A percentile compares a stretch with the other conserved stretches of the same genome.
These are phyloP conservation scores for Aspergillus fischeri DNA, from an alignment of 2,329 filamentous ascomycete genomes.

Conservation along the genomic window DNA sequence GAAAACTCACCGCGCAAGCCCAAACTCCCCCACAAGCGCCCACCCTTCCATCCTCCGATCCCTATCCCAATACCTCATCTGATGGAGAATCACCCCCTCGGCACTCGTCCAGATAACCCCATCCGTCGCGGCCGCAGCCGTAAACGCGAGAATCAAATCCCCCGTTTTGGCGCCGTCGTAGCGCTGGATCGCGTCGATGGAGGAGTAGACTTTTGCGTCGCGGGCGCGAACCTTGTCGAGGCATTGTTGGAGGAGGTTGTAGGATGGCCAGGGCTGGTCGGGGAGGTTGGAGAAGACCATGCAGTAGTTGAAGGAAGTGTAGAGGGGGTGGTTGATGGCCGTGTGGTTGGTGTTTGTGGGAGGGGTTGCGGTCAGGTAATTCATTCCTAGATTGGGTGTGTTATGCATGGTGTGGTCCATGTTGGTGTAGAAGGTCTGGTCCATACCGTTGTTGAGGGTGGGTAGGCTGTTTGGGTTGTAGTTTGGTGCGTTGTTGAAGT, in stretches of 20 bases:
- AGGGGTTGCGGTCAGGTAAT: neutral
- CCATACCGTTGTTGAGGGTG: too few relatives aligned
- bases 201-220: neutral
- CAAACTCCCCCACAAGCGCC: neutral
- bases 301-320: neutral
- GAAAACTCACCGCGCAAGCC: neutral
- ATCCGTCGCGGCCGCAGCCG: neutral
- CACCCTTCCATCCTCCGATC: neutral
- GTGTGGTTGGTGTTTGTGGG: too few relatives aligned
- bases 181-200: neutral
- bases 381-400: too few relatives aligned
- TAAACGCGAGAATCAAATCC: neutral
- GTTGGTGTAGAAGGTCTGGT: neutral
- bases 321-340: neutral
- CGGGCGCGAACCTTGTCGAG: neutral
- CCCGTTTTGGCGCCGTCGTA: neutral
- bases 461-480: neutral
- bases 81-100: neutral
- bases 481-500: neutral
- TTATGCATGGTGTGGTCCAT: neutral
- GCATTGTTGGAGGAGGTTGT: constrained; percentile 18
- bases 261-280: neutral
- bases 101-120: neutral
- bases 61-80: neutral
- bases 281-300: neutral